Evolutionary conservation across 768 basidiomycete genomes (phyloP).

Genomic region (Serendipita sp.): DNA sequence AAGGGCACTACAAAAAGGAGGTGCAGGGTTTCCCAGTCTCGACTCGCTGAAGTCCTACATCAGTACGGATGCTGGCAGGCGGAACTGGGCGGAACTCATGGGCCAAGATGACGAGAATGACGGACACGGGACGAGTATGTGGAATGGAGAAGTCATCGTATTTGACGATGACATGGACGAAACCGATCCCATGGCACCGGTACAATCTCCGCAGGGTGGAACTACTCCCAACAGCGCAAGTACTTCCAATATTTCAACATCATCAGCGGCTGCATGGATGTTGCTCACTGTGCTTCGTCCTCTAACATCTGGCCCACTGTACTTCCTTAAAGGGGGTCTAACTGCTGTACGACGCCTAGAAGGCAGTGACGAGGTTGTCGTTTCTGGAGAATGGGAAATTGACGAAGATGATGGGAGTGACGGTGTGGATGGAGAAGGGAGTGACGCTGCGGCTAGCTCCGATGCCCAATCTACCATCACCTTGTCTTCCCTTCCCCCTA

Average conservation of each 20-base stretch:
- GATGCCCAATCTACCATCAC: conserved; percentile 1
- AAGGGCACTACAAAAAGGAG: conserved; percentile 30
- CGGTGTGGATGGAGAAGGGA: conserved; percentile 11
- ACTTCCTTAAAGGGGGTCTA: conserved; percentile 58
- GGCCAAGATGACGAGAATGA: conserved; percentile 11
- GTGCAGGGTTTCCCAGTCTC: conserved; percentile 46
- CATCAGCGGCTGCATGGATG: conserved; percentile 48
- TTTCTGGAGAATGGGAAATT: conserved; percentile 21
- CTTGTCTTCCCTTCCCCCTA: conserved; percentile 3
- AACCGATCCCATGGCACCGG: conserved; percentile 25
- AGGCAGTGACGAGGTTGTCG: conserved; percentile 35
- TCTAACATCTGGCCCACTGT: conserved; percentile 26
- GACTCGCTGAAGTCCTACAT: conserved; percentile 64
- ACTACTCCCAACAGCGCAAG: background rate
- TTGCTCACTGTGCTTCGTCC: conserved; percentile 47
- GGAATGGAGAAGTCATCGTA: conserved; percentile 64
- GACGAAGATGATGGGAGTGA: conserved; percentile 16
- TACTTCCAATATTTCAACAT: conserved; percentile 19
- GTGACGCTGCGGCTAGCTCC: conserved; percentile 4
- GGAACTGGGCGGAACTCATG: conserved; percentile 51
- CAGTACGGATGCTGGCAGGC: conserved; percentile 59
- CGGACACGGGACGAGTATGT: conserved; percentile 22
- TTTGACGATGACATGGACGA: conserved; percentile 67
- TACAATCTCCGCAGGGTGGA: background rate
- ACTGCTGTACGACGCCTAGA: conserved; percentile 43